phyloP scores from a whole-genome alignment of 2,329 filamentous ascomycete genomes.

The Beauveria rudraprayagi region DNA sequence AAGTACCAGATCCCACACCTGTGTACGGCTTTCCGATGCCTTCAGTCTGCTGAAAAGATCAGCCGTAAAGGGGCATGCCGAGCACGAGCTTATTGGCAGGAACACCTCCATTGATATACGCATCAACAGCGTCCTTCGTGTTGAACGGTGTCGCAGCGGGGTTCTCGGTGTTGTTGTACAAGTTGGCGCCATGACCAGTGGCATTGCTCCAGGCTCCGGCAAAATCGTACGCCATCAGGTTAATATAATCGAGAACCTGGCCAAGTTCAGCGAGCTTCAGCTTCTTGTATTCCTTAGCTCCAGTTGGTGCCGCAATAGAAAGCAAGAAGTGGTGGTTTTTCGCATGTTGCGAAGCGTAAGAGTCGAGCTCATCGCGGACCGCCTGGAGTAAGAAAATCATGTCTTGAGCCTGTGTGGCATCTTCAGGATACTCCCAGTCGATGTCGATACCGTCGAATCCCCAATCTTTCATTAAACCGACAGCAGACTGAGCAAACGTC shows the following conservation, averaged over 20 bases:
- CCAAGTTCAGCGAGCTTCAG: constrained; percentile 42
- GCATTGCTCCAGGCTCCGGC: constrained; percentile 60
- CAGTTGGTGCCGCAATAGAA: constrained; percentile 45
- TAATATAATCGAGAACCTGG: constrained; percentile 45
- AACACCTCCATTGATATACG: constrained; percentile 58
- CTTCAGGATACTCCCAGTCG: constrained; percentile 33
- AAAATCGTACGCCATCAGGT: constrained; percentile 73
- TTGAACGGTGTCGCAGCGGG: constrained; percentile 60
- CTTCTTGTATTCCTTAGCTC: constrained; percentile 38
- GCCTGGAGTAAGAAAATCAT: constrained; percentile 37
- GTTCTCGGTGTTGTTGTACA: constrained; percentile 48
- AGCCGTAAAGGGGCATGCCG: constrained; percentile 58
- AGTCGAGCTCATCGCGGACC: constrained; percentile 39
- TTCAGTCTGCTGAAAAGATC: constrained; percentile 33
- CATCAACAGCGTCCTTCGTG: constrained; percentile 54
- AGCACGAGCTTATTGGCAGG: constrained; percentile 60
- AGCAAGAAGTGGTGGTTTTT: constrained; percentile 44
- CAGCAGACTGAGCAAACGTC: constrained; percentile 61
- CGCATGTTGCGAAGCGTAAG: constrained; percentile 36
- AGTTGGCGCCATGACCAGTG: constrained; percentile 64
- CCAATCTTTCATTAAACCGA: constrained; percentile 63
- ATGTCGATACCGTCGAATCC: constrained; percentile 49
- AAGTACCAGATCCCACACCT: constrained; percentile 59
- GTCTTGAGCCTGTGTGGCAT: constrained; percentile 32
- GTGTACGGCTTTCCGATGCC: constrained; percentile 57